Evolutionary conservation across 2,329 filamentous ascomycete genomes (phyloP), one percentile per base, ranked within the genome.

Genomic region (Hawksworthiomyces lignivorus): DNA sequence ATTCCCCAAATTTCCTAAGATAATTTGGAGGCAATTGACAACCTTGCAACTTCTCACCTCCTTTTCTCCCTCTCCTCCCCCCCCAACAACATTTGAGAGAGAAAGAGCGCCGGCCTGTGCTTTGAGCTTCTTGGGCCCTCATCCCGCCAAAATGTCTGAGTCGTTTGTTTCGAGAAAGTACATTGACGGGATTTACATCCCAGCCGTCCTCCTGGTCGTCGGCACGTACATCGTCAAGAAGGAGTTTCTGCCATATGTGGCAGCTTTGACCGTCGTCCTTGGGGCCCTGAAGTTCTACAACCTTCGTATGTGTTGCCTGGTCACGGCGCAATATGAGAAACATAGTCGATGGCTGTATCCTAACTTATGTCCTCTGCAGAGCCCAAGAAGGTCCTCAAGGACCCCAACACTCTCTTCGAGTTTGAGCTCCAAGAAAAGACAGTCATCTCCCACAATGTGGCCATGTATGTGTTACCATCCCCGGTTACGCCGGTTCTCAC

Each of bases 381-480:
- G 60, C 73, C 80, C 49, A 80, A 82, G 63, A 88, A 86, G 65
- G 82, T 92, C 50, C 77, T 98, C 54, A 90, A 90, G 69, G 46
- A 52, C 39, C 87, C 89, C 24, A 80, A 82, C 53, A 73, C 75
- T 38, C 96, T 95, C 76, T 88, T 96, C 63, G 78, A 94, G 45
- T 96, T 96, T 60, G 82, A 87, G 62, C 82, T 98, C 54, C 82
- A 84, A 64, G 87, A 97, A 66, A 97, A 96, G 78, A 97, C 83
- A 12, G 76, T 94, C 52, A 82, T 97, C 57, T 95, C 90, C 24
- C 92, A 97, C 78, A 98, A 98, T 73, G 90, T 94, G 47, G 89
- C 90, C 64, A 95, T 98, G 84, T 88, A 67, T 58, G 9, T 10
- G 7, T 9, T 22, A n/a, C n/a, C n/a, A n/a, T n/a, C n/a, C n/a